These are phyloP conservation scores for Caloboletus firmus DNA, from an alignment of 1,284 basidiomycete genomes.

Conservation along the genomic window DNA sequence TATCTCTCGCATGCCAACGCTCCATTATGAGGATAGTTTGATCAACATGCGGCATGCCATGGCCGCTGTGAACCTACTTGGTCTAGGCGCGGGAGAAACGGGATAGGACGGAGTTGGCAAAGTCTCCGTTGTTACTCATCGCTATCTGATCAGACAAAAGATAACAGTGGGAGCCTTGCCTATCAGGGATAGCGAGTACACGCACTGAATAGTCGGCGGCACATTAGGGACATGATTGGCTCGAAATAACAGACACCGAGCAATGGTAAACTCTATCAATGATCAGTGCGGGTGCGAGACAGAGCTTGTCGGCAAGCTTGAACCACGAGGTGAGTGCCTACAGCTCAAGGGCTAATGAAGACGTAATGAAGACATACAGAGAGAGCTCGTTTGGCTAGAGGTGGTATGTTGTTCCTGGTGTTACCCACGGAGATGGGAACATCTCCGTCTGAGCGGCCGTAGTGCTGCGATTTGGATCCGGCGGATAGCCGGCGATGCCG, in stretches of 20 bases:
- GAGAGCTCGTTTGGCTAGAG: background rate
- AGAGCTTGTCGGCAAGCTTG: background rate
- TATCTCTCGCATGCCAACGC: background rate
- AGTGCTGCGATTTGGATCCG: background rate
- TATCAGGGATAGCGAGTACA: background rate
- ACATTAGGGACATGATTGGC: background rate
- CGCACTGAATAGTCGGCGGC: background rate
- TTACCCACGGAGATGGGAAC: background rate
- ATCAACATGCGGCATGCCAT: background rate
- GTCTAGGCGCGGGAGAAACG: background rate
- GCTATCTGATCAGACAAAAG: background rate
- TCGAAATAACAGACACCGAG: background rate
- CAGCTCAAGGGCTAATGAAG: background rate
- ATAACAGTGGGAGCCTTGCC: background rate
- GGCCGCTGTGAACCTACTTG: background rate
- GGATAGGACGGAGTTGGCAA: background rate
- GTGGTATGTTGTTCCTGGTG: background rate
- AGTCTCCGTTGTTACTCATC: background rate
- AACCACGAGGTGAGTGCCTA: background rate
- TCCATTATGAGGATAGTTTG: background rate
- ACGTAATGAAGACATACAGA: background rate
- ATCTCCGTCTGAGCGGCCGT: conserved; percentile 1
- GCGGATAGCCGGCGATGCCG: background rate
- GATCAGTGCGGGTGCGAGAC: background rate
- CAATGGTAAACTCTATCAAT: background rate